phyloP scores from a whole-genome alignment of 208 protist species.

The Leishmania aethiopica region DNA sequence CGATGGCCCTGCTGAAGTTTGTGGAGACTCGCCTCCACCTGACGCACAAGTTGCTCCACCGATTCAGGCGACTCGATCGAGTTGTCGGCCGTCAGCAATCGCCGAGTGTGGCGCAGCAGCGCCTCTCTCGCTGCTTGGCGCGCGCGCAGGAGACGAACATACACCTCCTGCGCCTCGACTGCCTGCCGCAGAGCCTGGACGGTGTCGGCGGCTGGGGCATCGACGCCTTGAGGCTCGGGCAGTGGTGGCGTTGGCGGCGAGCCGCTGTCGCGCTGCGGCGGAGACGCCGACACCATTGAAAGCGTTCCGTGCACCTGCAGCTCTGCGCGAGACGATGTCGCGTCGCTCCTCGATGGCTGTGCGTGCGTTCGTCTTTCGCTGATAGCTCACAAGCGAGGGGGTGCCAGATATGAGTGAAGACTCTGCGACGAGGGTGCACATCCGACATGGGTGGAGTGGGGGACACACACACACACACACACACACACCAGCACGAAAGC shows the following conservation, averaged over 20 bases:
- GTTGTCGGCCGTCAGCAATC: conserved; percentile 14
- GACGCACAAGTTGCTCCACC: conserved; percentile 12
- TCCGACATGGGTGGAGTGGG: background rate
- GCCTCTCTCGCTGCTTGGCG: conserved; percentile 28
- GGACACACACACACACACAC: background rate
- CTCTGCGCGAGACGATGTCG: background rate
- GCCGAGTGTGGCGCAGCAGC: conserved; percentile 24
- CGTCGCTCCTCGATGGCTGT: background rate
- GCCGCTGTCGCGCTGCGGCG: background rate
- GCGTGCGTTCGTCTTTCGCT: background rate
- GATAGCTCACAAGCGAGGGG: background rate
- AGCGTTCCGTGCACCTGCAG: background rate
- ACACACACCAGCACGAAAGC: background rate
- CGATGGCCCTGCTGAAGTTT: background rate
- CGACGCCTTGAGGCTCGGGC: background rate
- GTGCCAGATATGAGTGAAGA: background rate
- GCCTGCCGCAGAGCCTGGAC: conserved; percentile 22
- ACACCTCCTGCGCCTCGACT: conserved; percentile 33
- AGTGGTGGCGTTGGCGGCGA: background rate
- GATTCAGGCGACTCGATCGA: conserved; percentile 10
- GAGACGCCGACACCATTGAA: conserved; percentile 8
- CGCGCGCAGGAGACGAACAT: conserved; percentile 31
- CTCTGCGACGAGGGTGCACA: background rate
- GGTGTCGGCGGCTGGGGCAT: background rate
- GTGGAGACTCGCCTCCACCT: conserved; percentile 19